phyloP scores from a whole-genome alignment of 768 basidiomycete genomes.

The Neoboletus magnificus region DNA sequence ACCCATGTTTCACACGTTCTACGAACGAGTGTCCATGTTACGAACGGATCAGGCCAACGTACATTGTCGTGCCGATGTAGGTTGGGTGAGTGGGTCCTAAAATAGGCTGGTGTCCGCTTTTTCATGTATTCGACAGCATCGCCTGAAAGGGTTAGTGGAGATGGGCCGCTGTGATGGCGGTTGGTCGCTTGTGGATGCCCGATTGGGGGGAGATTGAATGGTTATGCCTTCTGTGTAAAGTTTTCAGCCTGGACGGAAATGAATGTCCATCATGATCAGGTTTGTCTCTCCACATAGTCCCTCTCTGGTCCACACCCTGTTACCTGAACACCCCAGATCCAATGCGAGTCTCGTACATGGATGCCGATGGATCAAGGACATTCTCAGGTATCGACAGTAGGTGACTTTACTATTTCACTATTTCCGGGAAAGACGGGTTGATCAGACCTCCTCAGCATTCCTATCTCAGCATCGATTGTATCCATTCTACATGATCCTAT shows the following conservation, averaged over 20 bases:
- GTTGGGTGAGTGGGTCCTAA: neutral
- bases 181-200: neutral
- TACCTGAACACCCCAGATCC: neutral
- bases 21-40: neutral
- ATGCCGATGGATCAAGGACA: neutral
- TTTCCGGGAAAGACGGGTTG: neutral
- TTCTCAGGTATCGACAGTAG: neutral
- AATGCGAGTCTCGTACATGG: neutral
- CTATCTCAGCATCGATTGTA: neutral
- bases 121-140: neutral
- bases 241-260: neutral
- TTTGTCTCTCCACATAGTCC: neutral
- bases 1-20: neutral
- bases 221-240: neutral
- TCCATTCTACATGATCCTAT: neutral
- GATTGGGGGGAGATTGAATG: neutral
- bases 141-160: neutral
- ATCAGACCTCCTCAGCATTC: neutral
- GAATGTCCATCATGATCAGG: neutral
- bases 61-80: neutral
- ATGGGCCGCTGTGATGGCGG: neutral
- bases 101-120: neutral
- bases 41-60: too few relatives aligned
- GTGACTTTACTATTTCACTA: neutral
- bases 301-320: neutral